Evolutionary conservation across 768 basidiomycete species (phyloP).

Genomic region (Erythrobasidium yunnanense): DNA sequence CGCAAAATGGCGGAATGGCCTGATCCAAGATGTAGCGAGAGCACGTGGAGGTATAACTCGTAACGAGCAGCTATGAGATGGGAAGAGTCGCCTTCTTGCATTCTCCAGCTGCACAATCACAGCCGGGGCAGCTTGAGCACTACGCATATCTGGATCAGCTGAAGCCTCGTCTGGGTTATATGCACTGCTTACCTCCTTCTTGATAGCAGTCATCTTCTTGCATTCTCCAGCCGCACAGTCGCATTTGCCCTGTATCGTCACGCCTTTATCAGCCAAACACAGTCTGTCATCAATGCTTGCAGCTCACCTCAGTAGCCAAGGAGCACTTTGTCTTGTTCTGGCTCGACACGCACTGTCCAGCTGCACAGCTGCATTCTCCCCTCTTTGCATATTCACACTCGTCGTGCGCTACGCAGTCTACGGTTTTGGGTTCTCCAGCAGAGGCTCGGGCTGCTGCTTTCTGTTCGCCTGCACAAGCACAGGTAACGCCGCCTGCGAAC

Average conservation of each 20-base stretch:
- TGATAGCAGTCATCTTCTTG: slow-evolving; percentile 22
- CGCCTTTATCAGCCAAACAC: background rate
- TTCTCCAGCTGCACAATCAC: slow-evolving; percentile 18
- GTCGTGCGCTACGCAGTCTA: slow-evolving; percentile 11
- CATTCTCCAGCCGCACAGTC: slow-evolving; percentile 23
- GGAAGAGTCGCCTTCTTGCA: slow-evolving; percentile 19
- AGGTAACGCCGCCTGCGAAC: slow-evolving; percentile 19
- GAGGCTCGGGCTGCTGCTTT: background rate
- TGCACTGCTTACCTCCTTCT: background rate
- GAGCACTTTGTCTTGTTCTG: slow-evolving; percentile 26
- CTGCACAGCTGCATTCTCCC: slow-evolving; percentile 12
- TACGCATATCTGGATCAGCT: background rate
- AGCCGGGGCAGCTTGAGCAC: slow-evolving; percentile 10
- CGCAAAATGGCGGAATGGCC: too few species aligned
- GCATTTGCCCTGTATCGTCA: slow-evolving; percentile 12
- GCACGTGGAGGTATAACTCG: too few species aligned
- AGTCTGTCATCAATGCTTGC: background rate
- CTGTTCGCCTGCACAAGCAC: slow-evolving; percentile 15
- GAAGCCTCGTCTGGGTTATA: background rate
- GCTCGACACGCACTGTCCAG: slow-evolving; percentile 9
- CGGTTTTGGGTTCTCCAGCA: background rate
- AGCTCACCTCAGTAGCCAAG: slow-evolving; percentile 8
- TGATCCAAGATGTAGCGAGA: too few species aligned
- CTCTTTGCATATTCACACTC: slow-evolving; percentile 15
- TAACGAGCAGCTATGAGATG: too few species aligned